Conservation (phyloP, 2,329 filamentous ascomycete species). For the Fusarium acutatum region DNA sequence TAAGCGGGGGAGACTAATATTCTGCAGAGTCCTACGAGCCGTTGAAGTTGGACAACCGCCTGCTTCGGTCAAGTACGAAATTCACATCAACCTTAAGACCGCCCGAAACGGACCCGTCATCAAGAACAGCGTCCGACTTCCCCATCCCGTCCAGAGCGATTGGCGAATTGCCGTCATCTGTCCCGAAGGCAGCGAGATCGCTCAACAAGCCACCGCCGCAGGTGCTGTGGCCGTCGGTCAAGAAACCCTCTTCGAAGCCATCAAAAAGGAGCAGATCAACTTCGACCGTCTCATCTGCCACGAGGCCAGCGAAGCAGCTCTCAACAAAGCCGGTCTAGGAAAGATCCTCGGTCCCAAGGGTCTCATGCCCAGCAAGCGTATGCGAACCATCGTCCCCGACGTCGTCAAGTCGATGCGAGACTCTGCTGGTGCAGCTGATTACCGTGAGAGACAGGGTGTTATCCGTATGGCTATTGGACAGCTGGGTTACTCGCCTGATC, state of each 20-base stretch:
- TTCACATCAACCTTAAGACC: conserved; percentile 84
- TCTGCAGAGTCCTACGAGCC: conserved; percentile 82
- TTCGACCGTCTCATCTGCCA: conserved; percentile 94
- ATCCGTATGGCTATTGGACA: conserved; percentile 92
- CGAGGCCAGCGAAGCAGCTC: conserved; percentile 75
- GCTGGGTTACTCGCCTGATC: conserved; percentile 85
- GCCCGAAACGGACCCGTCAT: conserved; percentile 86
- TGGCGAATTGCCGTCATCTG: conserved; percentile 90
- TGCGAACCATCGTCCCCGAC: conserved; percentile 87
- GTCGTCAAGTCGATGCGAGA: conserved; percentile 79
- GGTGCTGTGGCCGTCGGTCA: conserved; percentile 88
- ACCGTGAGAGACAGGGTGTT: conserved; percentile 85
- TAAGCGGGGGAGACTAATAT: conserved; percentile 1
- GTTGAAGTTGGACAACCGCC: conserved; percentile 87
- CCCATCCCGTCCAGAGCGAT: conserved; percentile 89
- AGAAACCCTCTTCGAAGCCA: conserved; percentile 81
- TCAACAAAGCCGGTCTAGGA: conserved; percentile 84
- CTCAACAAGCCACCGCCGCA: conserved; percentile 75
- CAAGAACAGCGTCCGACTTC: conserved; percentile 86
- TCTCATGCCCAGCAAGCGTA: conserved; percentile 90
- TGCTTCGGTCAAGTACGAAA: conserved; percentile 82
- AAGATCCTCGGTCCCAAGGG: conserved; percentile 87
- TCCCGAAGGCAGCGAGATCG: conserved; percentile 79
- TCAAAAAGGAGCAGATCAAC: conserved; percentile 77
- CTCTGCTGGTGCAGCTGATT: conserved; percentile 84